phyloP scores from a whole-genome alignment of 331 rosid genomes.

The Rhamnella rubrinervis region DNA sequence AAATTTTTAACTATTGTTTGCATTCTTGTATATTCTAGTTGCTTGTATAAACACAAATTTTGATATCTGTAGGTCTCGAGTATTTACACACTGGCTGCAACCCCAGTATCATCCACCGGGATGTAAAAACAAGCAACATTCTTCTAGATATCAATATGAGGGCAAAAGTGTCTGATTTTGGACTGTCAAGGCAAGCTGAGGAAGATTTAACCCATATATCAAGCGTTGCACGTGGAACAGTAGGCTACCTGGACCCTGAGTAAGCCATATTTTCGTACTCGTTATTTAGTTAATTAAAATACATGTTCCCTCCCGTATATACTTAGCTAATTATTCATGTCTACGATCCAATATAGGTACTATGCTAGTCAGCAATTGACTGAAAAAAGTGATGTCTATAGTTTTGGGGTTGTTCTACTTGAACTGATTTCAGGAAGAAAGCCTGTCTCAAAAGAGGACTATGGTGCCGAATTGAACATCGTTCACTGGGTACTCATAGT shows the following conservation, averaged over 20 bases:
- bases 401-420: constrained; percentile 89
- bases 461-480: constrained; percentile 84
- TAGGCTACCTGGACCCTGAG: constrained; percentile 98
- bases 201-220: constrained; percentile 94
- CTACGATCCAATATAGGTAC: constrained; percentile 49
- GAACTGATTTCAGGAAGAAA: constrained; percentile 90
- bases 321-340: constrained; percentile 16
- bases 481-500: constrained; percentile 82
- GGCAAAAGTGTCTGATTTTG: constrained; percentile 95
- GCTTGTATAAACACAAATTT: constrained; percentile 18
- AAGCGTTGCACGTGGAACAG: constrained; percentile 89
- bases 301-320: constrained; percentile 14
- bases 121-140: constrained; percentile 92
- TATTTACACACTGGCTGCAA: constrained; percentile 96
- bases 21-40: constrained; percentile 25
- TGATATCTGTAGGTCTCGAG: constrained; percentile 68
- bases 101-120: constrained; percentile 95
- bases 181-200: constrained; percentile 87
- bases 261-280: constrained; percentile 35
- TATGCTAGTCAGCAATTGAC: constrained; percentile 92
- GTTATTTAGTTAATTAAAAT: constrained; percentile 18
- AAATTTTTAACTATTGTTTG: constrained; percentile 20
- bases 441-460: constrained; percentile 79
- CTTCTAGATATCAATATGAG: constrained; percentile 93
- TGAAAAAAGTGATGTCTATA: constrained; percentile 90